phyloP scores from a whole-genome alignment of 345 rosid species.

The Brassica juncea region DNA sequence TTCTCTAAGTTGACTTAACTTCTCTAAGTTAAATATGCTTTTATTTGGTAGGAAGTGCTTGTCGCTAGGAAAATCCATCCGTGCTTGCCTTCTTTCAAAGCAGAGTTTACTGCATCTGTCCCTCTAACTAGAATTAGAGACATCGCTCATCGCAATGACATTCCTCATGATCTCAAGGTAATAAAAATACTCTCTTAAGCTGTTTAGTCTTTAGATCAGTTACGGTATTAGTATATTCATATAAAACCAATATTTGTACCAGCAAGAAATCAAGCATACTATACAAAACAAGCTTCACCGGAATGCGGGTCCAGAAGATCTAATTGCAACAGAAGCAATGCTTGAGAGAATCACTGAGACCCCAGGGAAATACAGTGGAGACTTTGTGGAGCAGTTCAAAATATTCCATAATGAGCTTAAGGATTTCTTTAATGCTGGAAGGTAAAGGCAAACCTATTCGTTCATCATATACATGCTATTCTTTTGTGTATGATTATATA shows the following conservation, averaged over 20 bases:
- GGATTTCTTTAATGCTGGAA: constrained; percentile 99
- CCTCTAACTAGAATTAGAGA: constrained; percentile 98
- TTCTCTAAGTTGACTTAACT: neutral
- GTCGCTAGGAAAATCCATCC: constrained; percentile 93
- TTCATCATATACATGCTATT: neutral
- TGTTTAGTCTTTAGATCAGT: constrained; percentile 20
- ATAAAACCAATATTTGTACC: constrained; percentile 34
- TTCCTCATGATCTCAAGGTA: constrained; percentile 99
- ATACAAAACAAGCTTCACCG: constrained; percentile 98
- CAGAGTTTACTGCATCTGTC: constrained; percentile 96
- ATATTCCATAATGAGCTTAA: constrained; percentile 89
- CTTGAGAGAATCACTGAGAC: constrained; percentile 79
- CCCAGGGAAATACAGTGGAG: constrained; percentile 82
- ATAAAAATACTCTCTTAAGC: constrained; percentile 27
- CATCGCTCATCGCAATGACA: constrained; percentile 90
- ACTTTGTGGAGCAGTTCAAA: constrained; percentile 90
- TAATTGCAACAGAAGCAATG: constrained; percentile 98
- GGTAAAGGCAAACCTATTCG: constrained; percentile 42
- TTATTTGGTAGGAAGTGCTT: constrained; percentile 66
- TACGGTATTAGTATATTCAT: constrained; percentile 15
- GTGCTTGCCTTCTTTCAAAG: constrained; percentile 94
- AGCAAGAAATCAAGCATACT: constrained; percentile 99
- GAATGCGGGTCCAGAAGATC: constrained; percentile 97
- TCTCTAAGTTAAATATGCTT: constrained; percentile 27
- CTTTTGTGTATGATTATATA: neutral